Evolutionary conservation across 345 rosid genomes (phyloP).

Genomic region (Syzygium oleosum): DNA sequence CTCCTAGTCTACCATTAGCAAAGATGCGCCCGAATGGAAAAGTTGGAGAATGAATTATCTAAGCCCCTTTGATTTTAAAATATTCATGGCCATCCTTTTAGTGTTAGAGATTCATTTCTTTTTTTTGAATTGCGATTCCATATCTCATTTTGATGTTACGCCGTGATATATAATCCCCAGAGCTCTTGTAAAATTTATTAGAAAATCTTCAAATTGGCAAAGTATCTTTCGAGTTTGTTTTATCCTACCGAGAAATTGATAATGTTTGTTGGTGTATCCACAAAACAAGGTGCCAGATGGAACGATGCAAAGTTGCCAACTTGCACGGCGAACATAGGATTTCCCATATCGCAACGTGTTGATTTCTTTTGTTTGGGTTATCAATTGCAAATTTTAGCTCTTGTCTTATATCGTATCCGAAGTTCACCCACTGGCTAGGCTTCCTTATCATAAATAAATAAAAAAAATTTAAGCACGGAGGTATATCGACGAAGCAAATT

Average conservation of each 20-base stretch:
- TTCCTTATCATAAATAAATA: neutral
- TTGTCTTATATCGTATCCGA: neutral
- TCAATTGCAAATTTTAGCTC: neutral
- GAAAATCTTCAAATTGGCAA: neutral
- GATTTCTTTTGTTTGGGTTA: neutral
- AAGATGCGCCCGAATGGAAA: no score
- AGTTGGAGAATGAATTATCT: no score
- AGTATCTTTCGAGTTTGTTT: neutral
- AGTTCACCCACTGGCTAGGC: neutral
- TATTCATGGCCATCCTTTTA: neutral
- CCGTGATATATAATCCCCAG: accelerated
- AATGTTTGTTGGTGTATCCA: no score
- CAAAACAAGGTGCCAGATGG: no score
- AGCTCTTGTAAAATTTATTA: neutral
- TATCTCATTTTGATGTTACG: neutral
- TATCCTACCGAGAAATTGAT: no score
- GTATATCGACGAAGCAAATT: neutral
- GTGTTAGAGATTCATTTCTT: neutral
- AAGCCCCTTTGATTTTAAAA: neutral
- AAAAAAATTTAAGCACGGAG: neutral
- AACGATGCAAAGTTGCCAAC: no score
- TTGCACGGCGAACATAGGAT: no score
- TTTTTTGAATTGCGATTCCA: neutral
- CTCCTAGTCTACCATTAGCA: no score
- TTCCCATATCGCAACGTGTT: no score